These are phyloP conservation scores for Turritis glabra DNA, from an alignment of 345 rosid species.

Conservation along the genomic window DNA sequence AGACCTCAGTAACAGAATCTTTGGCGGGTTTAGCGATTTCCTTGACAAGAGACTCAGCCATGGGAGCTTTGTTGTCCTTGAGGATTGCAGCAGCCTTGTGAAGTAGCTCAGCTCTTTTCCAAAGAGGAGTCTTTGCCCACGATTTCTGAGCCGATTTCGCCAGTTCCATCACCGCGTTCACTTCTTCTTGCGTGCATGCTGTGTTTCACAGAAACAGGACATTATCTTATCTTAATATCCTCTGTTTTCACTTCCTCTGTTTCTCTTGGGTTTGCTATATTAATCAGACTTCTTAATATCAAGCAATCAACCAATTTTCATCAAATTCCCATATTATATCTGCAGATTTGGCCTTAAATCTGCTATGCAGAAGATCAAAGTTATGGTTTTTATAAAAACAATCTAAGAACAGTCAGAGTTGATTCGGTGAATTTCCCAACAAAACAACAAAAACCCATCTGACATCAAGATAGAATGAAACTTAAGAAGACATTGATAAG, in stretches of 20 bases:
- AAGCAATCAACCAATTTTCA: too few relatives aligned
- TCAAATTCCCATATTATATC: too few relatives aligned
- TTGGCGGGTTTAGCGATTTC: conserved; percentile 99
- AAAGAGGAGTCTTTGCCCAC: conserved; percentile 96
- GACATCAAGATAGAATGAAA: background rate
- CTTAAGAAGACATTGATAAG: background rate
- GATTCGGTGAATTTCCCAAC: background rate
- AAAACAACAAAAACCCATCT: background rate
- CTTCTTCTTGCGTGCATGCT: conserved; percentile 98
- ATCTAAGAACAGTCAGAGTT: background rate
- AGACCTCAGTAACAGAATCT: conserved; percentile 88
- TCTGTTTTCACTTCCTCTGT: conserved; percentile 19
- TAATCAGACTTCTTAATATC: too few relatives aligned
- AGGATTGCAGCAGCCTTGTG: conserved; percentile 94
- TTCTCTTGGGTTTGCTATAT: too few relatives aligned
- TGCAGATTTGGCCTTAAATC: background rate
- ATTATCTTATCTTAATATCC: background rate
- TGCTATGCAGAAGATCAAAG: background rate
- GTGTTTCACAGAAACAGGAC: conserved; percentile 27
- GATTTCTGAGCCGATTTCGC: conserved; percentile 83
- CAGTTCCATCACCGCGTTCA: conserved; percentile 80
- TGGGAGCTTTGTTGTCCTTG: conserved; percentile 78
- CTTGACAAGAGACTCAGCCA: conserved; percentile 88
- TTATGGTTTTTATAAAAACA: background rate
- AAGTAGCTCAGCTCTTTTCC: conserved; percentile 98